Conservation (phyloP, 1,284 basidiomycete genomes). For the Moniliophthora roreri region DNA sequence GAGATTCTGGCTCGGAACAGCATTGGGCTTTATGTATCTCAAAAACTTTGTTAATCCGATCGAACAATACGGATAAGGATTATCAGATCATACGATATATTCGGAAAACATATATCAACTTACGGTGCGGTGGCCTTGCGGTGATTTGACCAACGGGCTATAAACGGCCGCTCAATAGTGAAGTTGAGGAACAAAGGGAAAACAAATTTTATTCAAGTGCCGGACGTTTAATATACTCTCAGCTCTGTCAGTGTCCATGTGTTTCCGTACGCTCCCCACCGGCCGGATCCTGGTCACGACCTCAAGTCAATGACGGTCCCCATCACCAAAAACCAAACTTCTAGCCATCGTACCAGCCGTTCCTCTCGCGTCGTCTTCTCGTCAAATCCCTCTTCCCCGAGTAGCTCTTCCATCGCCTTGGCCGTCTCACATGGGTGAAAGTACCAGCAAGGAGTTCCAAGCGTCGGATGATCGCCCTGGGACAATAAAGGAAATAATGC, state of each 20-base stretch:
- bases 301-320: constrained; percentile 56
- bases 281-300: neutral
- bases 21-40: constrained; percentile 25
- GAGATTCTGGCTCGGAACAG: constrained; percentile 40
- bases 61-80: constrained; percentile 23
- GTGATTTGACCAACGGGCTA: neutral
- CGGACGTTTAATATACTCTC: neutral
- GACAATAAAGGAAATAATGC: constrained; percentile 73
- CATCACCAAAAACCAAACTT: constrained; percentile 75
- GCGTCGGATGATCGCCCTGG: constrained; percentile 79
- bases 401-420: constrained; percentile 62
- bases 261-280: too few species aligned
- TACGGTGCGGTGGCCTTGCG: neutral
- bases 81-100: constrained; percentile 2
- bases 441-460: constrained; percentile 76
- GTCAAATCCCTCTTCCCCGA: constrained; percentile 46
- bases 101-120: neutral
- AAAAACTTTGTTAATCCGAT: constrained; percentile 22
- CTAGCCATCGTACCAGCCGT: constrained; percentile 50
- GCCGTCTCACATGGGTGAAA: constrained; percentile 81
- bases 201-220: neutral
- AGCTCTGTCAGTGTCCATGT: too few species aligned
- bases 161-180: neutral
- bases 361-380: constrained; percentile 28
- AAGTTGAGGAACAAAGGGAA: too few species aligned